Evolutionary conservation across 192 early-diverging fungal genomes (phyloP).

Genomic region (Backusella westeae): DNA sequence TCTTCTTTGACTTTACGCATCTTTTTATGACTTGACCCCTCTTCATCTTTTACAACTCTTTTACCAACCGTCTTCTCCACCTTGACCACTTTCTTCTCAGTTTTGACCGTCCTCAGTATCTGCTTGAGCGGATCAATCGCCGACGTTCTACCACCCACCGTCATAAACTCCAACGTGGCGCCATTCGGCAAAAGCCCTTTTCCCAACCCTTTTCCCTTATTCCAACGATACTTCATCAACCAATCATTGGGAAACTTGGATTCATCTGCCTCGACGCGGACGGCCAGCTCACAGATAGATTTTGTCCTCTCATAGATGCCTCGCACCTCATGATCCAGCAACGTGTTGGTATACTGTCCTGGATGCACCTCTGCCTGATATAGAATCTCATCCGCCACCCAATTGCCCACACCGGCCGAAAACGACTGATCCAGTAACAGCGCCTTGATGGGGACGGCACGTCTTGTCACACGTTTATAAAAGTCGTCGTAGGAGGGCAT

Average conservation of each 20-base stretch:
- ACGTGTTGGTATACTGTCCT: slow-evolving; percentile 42
- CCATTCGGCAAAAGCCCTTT: slow-evolving; percentile 54
- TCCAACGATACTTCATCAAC: slow-evolving; percentile 81
- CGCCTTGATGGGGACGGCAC: slow-evolving; percentile 64
- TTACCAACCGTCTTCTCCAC: background rate
- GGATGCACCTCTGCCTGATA: slow-evolving; percentile 77
- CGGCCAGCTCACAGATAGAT: slow-evolving; percentile 52
- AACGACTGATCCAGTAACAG: slow-evolving; percentile 76
- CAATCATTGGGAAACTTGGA: slow-evolving; percentile 65
- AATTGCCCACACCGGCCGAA: slow-evolving; percentile 82
- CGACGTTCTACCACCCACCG: slow-evolving; percentile 38
- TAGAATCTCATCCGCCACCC: slow-evolving; percentile 84
- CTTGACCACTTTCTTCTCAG: background rate
- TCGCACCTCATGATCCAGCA: slow-evolving; percentile 47
- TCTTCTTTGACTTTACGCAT: background rate
- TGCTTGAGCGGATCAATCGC: background rate
- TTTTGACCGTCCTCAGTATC: background rate
- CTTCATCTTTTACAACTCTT: too few species aligned
- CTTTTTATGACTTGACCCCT: background rate
- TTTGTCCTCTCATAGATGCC: slow-evolving; percentile 46
- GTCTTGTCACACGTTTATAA: slow-evolving; percentile 26
- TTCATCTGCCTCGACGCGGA: slow-evolving; percentile 66
- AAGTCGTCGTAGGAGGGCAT: slow-evolving; percentile 57
- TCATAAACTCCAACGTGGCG: slow-evolving; percentile 58
- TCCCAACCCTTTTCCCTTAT: slow-evolving; percentile 51